phyloP scores from a whole-genome alignment of 495 filamentous ascomycete genomes.

The Tuber borchii region DNA sequence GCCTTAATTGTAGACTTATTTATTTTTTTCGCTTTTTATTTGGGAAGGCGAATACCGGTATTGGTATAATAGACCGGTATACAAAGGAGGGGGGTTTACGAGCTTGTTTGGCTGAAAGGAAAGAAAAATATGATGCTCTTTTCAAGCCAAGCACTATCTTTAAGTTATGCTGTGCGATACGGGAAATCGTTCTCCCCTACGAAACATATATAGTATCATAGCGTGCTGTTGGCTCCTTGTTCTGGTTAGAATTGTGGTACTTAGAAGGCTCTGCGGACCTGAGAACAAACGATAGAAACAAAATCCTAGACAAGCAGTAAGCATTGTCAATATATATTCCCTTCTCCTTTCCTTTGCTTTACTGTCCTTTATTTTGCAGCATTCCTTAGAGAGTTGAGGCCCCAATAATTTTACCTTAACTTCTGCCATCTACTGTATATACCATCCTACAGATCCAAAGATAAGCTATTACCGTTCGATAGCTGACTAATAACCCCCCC shows the following conservation, averaged over 20 bases:
- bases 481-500: slow-evolving; percentile 1
- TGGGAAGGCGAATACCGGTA: not conserved
- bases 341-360: not conserved
- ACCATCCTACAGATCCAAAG: not conserved
- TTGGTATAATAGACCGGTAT: not conserved
- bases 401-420: not conserved
- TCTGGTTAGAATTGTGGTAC: too few species aligned
- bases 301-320: not conserved
- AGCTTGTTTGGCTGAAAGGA: not conserved
- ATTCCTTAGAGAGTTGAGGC: not conserved
- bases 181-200: not conserved
- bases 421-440: not conserved
- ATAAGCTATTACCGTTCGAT: not conserved
- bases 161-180: not conserved
- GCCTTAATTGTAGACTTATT: slow-evolving; percentile 22
- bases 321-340: not conserved
- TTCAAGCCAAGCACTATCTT: not conserved
- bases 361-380: not conserved
- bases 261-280: too few species aligned
- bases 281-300: not conserved
- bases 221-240: not conserved
- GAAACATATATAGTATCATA: too few species aligned
- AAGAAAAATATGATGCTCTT: not conserved
- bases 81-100: not conserved
- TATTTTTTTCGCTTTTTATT: not conserved